Evolutionary conservation across 2,329 filamentous ascomycete genomes (phyloP).

Genomic region (Aureobasidium mangrovei): DNA sequence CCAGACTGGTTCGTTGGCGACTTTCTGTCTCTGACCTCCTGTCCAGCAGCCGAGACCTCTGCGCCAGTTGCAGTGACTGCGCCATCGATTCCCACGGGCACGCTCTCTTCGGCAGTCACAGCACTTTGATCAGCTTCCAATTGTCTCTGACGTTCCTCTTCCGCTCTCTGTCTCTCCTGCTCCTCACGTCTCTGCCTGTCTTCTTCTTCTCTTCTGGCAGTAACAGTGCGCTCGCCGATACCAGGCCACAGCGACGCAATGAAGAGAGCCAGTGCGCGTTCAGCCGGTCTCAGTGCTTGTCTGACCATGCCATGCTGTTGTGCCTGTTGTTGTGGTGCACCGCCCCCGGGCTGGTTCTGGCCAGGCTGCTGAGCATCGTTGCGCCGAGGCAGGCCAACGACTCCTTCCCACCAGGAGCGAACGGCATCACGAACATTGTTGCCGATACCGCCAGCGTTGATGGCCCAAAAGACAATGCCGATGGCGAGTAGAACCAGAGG

Average conservation of each 20-base stretch:
- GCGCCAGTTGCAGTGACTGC: neutral
- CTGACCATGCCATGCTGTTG: slow-evolving; percentile 21
- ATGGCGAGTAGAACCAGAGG: slow-evolving; percentile 34
- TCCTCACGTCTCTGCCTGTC: slow-evolving; percentile 27
- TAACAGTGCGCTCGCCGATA: slow-evolving; percentile 52
- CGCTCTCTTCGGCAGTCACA: neutral
- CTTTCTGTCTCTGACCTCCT: slow-evolving; percentile 8
- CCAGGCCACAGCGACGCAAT: slow-evolving; percentile 54
- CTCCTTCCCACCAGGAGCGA: slow-evolving; percentile 37
- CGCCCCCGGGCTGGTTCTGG: slow-evolving; percentile 14
- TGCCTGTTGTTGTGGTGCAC: slow-evolving; percentile 16
- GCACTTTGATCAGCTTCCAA: neutral
- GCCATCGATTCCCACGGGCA: neutral
- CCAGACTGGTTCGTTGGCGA: neutral
- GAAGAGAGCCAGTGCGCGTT: slow-evolving; percentile 53
- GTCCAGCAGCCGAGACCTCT: neutral
- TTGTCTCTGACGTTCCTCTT: slow-evolving; percentile 13
- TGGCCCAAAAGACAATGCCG: slow-evolving; percentile 33
- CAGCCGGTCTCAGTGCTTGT: slow-evolving; percentile 36
- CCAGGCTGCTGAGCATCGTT: neutral
- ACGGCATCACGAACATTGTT: slow-evolving; percentile 23
- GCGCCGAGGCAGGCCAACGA: slow-evolving; percentile 25
- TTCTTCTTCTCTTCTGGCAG: slow-evolving; percentile 40
- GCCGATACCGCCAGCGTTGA: slow-evolving; percentile 24
- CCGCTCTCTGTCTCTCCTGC: slow-evolving; percentile 10